phyloP scores from a whole-genome alignment of 805 yeast genomes.

The Kregervanrija pseudodelftensis region DNA sequence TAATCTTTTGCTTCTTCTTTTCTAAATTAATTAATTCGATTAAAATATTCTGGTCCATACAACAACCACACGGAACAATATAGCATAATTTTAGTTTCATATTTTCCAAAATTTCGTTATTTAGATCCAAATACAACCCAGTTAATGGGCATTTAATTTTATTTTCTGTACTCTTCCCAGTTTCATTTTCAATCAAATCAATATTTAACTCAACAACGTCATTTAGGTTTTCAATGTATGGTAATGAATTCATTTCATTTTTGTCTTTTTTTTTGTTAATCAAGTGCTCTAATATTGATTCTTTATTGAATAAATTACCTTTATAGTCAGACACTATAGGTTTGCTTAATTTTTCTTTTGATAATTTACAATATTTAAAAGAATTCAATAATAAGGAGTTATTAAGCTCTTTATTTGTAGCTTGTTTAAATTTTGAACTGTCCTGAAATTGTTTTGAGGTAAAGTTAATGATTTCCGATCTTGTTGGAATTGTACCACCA shows the following conservation, averaged over 20 bases:
- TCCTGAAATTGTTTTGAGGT: slow-evolving; percentile 8
- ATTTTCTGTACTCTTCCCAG: not conserved
- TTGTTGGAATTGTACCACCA: slow-evolving; percentile 65
- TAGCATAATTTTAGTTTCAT: slow-evolving; percentile 32
- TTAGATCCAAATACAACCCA: slow-evolving; percentile 29
- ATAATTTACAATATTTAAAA: slow-evolving; percentile 44
- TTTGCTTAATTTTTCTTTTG: slow-evolving; percentile 33
- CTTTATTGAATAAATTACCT: slow-evolving; percentile 63
- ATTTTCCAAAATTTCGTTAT: slow-evolving; percentile 14
- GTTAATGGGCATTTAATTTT: slow-evolving; percentile 34
- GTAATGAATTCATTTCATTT: slow-evolving; percentile 1
- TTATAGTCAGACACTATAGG: slow-evolving; percentile 63
- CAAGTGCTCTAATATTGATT: slow-evolving; percentile 50
- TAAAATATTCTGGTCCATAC: slow-evolving; percentile 28
- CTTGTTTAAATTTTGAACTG: slow-evolving; percentile 3
- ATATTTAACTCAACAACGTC: slow-evolving; percentile 29
- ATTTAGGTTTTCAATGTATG: slow-evolving; percentile 6
- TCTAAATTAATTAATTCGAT: slow-evolving; percentile 14
- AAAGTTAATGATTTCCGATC: slow-evolving; percentile 40
- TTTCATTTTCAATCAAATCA: slow-evolving; percentile 8
- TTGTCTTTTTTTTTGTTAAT: slow-evolving; percentile 9
- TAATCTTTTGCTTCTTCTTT: not conserved
- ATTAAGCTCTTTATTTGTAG: no score
- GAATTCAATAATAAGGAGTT: slow-evolving; percentile 15
- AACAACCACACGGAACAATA: slow-evolving; percentile 40